Conservation (phyloP, 345 rosid species). For the Trapa incisa region DNA sequence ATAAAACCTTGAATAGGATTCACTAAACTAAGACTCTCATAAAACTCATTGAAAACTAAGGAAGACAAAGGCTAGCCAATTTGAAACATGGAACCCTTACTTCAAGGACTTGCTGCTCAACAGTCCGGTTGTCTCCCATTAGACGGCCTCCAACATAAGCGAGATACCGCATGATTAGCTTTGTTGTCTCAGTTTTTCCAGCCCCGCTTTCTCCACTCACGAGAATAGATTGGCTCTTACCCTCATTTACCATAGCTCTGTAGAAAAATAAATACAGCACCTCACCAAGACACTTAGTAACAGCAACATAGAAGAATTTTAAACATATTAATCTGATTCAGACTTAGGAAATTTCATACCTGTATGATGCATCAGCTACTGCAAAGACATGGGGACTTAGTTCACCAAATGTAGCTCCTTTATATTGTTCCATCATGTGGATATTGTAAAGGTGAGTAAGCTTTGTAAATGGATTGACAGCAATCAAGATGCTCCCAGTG, state of each 20-base stretch:
- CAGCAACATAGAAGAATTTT: constrained; percentile 8
- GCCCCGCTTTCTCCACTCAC: constrained; percentile 99
- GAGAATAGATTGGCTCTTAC: constrained; percentile 87
- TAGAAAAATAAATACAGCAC: constrained; percentile 19
- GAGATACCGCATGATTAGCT: constrained; percentile 92
- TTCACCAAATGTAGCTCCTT: constrained; percentile 93
- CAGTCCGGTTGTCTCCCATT: constrained; percentile 54
- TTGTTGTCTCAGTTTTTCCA: constrained; percentile 99
- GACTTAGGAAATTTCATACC: constrained; percentile 28
- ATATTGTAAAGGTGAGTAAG: constrained; percentile 94
- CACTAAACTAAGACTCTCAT: not conserved
- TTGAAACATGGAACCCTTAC: constrained; percentile 29
- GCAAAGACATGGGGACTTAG: constrained; percentile 99
- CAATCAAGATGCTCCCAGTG: constrained; percentile 96
- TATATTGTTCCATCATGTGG: constrained; percentile 99
- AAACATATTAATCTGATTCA: constrained; percentile 5
- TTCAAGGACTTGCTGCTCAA: constrained; percentile 98
- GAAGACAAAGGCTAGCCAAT: not conserved
- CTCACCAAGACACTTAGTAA: constrained; percentile 17
- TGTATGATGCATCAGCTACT: constrained; percentile 92
- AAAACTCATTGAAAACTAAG: not conserved
- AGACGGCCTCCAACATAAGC: constrained; percentile 93
- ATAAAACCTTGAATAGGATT: not conserved
- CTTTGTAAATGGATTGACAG: constrained; percentile 94
- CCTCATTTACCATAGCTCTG: constrained; percentile 86